Evolutionary conservation across 345 rosid species (phyloP), one percentile per base, ranked within the genome.

Genomic region (Linum lewisii): DNA sequence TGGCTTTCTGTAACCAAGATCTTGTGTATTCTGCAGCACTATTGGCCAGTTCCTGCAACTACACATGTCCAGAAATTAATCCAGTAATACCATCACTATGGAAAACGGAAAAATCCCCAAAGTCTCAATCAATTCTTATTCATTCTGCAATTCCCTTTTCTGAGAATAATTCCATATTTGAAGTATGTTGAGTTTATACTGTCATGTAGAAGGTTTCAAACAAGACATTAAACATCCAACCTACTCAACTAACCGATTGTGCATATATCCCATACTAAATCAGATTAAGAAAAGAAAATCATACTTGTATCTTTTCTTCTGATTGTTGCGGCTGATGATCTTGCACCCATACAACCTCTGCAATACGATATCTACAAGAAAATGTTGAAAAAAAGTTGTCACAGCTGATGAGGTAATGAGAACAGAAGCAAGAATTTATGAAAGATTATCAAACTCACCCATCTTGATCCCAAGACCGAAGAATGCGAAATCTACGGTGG

Each of bases 311-410:
- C 73, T 68, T 79, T 21, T 69, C 83, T 66, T 64, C 71, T 2
- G 71, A 71, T 21, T 68, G 73, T 68, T 66, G 70, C 56, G 86
- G 87, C 54, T 78, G 65, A 71, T 61, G 66, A 81, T 93, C 99
- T 54, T 75, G 82, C 53, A 89, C 73, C 97, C 99, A 93, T 74
- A 85, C 94, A 74, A 87, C 89, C 73, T 86, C 91, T 57, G 99
- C 97, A 69, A 89, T 80, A 47, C 94, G 94, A 54, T 89, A 89
- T 42, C 99, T 93, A 72, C 59, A 64, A 24, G 25, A 52, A 59
- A 57, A 59, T 66, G 24, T 58, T 67, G 38, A 62, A 49, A 8
- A 53, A 69, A 19, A 24, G 47, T 11, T 62, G 47, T 62, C 56
- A 54, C 51, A 53, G 44, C 19, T 59, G 20, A 26, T 56, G 10